Evolutionary conservation across 331 rosid genomes (phyloP), one percentile per base, ranked within the genome.

Genomic region (Saraca asoca): DNA sequence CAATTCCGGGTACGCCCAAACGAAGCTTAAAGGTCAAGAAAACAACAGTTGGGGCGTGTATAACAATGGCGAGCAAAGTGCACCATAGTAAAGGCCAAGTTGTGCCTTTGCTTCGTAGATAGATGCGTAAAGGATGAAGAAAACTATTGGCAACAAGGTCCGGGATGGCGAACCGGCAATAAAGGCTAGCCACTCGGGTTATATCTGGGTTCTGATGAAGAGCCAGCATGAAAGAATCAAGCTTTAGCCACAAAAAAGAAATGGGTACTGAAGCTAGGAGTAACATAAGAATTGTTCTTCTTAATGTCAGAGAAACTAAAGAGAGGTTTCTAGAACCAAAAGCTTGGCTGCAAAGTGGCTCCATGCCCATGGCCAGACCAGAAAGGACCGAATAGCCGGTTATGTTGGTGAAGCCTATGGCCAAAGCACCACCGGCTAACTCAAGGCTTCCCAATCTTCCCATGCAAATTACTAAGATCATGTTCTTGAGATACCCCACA

Each of bases 341-440:
- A 33, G 98, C 95, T 45, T 89, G 98, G 74, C 85, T 80, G 64
- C 98, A 92, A 1, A 92, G 79, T 0, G 98, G 96, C 41, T 92
- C 98, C 96, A 92, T 92, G 0, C 98, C 98, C 91, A 82, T 79
- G 72, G 98, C 96, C 11, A 92, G 60, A 19, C 98, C 95, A 0
- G 96, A 89, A 6, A 92, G 87, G 62, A 92, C 88, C 0, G 95
- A 92, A 80, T 87, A 92, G 48, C 96, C 96, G 3, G 91, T 87
- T 72, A 92, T 84, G 79, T 92, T 89, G 15, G 95, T 89, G 89
- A 89, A 89, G 70, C 98, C 96, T 17, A 92, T 78, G 78, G 96
- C 96, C 33, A 92, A 81, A 43, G 98, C 91, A 6, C 95, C 96
- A 5, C 91, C 95, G 0, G 98, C 98, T 13, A 92, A 76, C 70